phyloP scores from a whole-genome alignment of 345 rosid species.

The Sapria himalayana region DNA sequence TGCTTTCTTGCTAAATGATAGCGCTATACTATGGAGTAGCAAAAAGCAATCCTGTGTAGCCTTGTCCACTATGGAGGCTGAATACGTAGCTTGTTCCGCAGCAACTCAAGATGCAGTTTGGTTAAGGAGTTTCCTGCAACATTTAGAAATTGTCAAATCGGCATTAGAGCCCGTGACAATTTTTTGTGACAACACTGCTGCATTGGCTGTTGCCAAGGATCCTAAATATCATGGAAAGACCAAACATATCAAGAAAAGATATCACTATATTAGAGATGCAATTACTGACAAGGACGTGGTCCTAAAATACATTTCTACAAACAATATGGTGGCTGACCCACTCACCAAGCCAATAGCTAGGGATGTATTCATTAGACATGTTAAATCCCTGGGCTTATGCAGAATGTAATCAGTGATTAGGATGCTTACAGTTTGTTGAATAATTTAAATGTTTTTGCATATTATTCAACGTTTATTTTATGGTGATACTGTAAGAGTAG shows the following conservation, averaged over 20 bases:
- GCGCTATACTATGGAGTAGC: background rate
- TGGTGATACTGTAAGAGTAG: too few relatives aligned
- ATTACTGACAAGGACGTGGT: background rate
- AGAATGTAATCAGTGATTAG: background rate
- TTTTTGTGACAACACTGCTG: background rate
- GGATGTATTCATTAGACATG: background rate
- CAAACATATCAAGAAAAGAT: conserved; percentile 4
- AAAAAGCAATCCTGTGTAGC: conserved; percentile 2
- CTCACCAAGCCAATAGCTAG: conserved; percentile 1
- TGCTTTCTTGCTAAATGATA: background rate
- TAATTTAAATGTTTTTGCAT: too few relatives aligned
- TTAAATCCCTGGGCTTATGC: background rate
- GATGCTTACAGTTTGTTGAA: too few relatives aligned
- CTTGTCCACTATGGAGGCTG: conserved; percentile 1
- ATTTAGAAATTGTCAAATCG: background rate
- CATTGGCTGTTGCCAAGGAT: background rate
- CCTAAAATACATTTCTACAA: background rate
- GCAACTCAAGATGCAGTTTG: background rate
- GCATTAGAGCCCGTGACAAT: background rate
- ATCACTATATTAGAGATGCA: background rate
- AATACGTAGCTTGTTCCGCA: background rate
- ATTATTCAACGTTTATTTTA: too few relatives aligned
- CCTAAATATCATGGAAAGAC: conserved; percentile 6
- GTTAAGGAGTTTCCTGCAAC: background rate
- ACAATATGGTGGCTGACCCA: background rate